Percentiles rank a stretch among this genome's conserved stretches.
Conservation (phyloP, 805 yeast genomes). For the Yamadazyma sp. region DNA sequence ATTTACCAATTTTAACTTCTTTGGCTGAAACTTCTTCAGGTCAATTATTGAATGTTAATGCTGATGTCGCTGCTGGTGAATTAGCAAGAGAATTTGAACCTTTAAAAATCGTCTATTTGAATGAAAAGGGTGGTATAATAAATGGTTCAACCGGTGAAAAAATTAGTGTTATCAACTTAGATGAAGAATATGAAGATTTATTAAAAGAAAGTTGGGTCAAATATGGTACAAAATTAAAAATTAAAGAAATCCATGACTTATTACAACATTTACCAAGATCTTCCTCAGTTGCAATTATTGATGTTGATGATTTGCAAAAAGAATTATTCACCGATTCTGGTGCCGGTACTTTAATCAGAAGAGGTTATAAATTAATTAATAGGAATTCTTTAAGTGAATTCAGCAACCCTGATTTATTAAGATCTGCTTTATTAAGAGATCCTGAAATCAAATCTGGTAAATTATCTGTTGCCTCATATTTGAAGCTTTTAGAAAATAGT, state of each 20-base stretch:
- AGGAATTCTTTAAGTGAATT: slow-evolving; percentile 70
- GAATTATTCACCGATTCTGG: slow-evolving; percentile 98
- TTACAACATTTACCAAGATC: slow-evolving; percentile 93
- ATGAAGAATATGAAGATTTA: slow-evolving; percentile 90
- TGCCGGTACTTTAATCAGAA: slow-evolving; percentile 97
- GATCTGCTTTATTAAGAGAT: slow-evolving; percentile 75
- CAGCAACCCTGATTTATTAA: slow-evolving; percentile 67
- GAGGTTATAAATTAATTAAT: slow-evolving; percentile 86
- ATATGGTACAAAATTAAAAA: slow-evolving; percentile 96
- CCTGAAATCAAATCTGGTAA: slow-evolving; percentile 68
- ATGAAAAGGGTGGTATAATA: slow-evolving; percentile 96
- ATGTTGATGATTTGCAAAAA: slow-evolving; percentile 91
- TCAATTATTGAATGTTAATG: slow-evolving; percentile 94
- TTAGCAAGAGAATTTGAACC: slow-evolving; percentile 96
- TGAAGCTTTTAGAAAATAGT: slow-evolving; percentile 62
- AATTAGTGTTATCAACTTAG: slow-evolving; percentile 85
- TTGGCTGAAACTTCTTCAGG: slow-evolving; percentile 96
- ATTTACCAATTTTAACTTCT: slow-evolving; percentile 93
- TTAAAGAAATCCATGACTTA: slow-evolving; percentile 92
- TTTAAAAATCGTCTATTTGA: slow-evolving; percentile 89
- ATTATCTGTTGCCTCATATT: slow-evolving; percentile 75
- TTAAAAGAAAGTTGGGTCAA: slow-evolving; percentile 97
- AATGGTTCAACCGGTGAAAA: slow-evolving; percentile 91
- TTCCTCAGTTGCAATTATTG: slow-evolving; percentile 95
- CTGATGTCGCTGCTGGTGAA: slow-evolving; percentile 99